Evolutionary conservation across 768 basidiomycete species (phyloP).

Genomic region (Sporobolomyces pararoseus): DNA sequence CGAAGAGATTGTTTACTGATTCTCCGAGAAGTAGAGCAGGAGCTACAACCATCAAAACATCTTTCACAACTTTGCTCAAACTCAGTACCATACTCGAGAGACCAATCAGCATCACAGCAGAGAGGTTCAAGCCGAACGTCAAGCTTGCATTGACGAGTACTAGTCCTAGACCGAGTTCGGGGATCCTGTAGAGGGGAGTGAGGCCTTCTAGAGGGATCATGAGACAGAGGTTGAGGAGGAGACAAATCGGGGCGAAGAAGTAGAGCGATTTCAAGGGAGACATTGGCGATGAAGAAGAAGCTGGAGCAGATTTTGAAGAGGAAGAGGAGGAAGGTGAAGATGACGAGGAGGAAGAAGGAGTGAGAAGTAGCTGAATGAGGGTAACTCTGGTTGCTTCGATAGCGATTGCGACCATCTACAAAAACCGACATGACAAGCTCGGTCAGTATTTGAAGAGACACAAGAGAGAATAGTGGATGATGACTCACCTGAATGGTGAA

Average conservation of each 20-base stretch:
- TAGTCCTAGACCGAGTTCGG: constrained; percentile 60
- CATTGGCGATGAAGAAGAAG: constrained; percentile 65
- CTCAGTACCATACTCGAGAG: constrained; percentile 52
- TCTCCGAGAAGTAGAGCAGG: constrained; percentile 79
- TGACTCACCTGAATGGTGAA: constrained; percentile 70
- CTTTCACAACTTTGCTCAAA: constrained; percentile 54
- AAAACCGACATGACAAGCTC: neutral
- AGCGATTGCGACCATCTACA: constrained; percentile 61
- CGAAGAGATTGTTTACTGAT: constrained; percentile 14
- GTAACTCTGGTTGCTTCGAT: constrained; percentile 91
- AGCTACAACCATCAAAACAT: constrained; percentile 84
- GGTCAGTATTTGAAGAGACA: neutral
- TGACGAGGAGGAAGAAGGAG: neutral
- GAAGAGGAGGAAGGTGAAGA: neutral
- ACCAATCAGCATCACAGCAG: constrained; percentile 78
- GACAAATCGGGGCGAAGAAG: constrained; percentile 86
- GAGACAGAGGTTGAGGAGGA: constrained; percentile 73
- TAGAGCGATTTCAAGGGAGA: constrained; percentile 89
- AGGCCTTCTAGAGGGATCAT: constrained; percentile 86
- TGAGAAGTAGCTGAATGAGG: constrained; percentile 84
- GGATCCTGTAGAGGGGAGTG: constrained; percentile 67
- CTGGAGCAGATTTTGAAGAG: neutral
- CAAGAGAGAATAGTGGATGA: neutral
- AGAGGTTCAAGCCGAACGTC: constrained; percentile 84
- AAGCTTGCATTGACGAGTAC: constrained; percentile 74